Base-by-base conservation (phyloP, 441 rosid species). In the Raphanus hybrid region DNA sequence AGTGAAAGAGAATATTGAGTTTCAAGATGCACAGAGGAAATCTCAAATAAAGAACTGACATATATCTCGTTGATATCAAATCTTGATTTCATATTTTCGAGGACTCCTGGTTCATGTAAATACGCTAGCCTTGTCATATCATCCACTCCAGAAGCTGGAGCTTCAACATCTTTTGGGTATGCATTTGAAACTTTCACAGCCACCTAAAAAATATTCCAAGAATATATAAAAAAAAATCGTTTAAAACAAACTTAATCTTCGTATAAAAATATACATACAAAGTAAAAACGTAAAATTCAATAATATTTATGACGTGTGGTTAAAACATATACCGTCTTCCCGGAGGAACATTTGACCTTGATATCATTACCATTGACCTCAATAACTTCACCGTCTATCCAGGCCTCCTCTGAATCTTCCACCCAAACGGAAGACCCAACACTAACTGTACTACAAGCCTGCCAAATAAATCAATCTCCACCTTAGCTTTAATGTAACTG, bases 81-180 rank as follows among this genome's bases (percentile, higher is more conserved):
- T 93, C 99, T 87, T 35, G 92, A 86, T 85, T 87, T 89, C 82
- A 95, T 82, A 87, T 95, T 95, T 80, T 95, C 94, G 67, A 95
- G 87, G 79, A 93, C 95, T 65, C 98, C 99, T 0, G 98, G 98
- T 85, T 95, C 99, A 78, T 93, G 98, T 85, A 95, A 85, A 83
- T 95, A 95, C 67, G 99, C 91, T 71, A 95, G 91, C 79, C 90
- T 93, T 45, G 99, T 95, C 99, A 95, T 95, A 80, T 95, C 99
- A 83, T 95, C 98, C 81, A 95, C 97, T 78, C 98, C 97, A 75
- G 97, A 88, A 37, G 90, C 89, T 35, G 98, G 91, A 64, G 88
- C 92, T 85, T 93, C 97, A 5, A 89, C 73, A 84, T 95, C 99
- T 85, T 90, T 89, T 35, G 93, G 90, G 82, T 90, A 90, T 14